A percentile compares a stretch with the other conserved stretches of the same genome.
phyloP scores from a whole-genome alignment of 805 yeast species.

The Metschnikowia similis region DNA sequence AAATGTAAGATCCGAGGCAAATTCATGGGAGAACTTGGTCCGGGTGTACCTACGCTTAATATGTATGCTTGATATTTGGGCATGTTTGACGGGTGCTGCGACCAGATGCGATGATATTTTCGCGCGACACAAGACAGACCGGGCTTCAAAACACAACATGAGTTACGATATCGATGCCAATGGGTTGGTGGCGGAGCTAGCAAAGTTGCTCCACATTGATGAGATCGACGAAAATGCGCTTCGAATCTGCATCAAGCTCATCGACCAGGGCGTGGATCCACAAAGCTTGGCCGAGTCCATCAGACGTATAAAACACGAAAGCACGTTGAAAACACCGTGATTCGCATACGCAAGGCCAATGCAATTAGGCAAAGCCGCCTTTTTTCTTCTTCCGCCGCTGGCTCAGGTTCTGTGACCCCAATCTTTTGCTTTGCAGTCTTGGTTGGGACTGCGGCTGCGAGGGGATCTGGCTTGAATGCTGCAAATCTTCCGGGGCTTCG shows the following conservation, averaged over 20 bases:
- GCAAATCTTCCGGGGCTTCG: neutral
- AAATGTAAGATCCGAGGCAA: neutral
- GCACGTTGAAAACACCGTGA: constrained; percentile 5
- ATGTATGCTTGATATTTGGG: too few relatives aligned
- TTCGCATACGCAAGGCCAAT: neutral
- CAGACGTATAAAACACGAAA: constrained; percentile 24
- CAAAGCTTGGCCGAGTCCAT: constrained; percentile 25
- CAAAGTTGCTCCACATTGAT: constrained; percentile 20
- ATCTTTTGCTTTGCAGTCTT: constrained; percentile 2
- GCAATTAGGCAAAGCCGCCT: constrained; percentile 44
- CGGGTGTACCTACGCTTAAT: too few relatives aligned
- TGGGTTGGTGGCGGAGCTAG: constrained; percentile 19
- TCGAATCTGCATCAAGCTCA: constrained; percentile 28
- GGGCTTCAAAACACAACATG: constrained; percentile 1
- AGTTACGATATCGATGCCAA: constrained; percentile 3
- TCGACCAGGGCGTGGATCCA: constrained; percentile 35
- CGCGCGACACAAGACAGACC: neutral
- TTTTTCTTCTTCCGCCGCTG: constrained; percentile 40
- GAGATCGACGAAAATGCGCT: constrained; percentile 27
- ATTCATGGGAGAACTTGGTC: too few relatives aligned
- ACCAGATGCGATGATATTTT: neutral
- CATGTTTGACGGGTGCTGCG: neutral
- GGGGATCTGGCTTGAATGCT: neutral
- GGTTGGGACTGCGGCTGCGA: constrained; percentile 1
- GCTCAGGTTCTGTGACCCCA: constrained; percentile 14